These are phyloP conservation scores for Fagopyrum esculentum DNA, from an alignment of 148 eudicot species.

Conservation along the genomic window DNA sequence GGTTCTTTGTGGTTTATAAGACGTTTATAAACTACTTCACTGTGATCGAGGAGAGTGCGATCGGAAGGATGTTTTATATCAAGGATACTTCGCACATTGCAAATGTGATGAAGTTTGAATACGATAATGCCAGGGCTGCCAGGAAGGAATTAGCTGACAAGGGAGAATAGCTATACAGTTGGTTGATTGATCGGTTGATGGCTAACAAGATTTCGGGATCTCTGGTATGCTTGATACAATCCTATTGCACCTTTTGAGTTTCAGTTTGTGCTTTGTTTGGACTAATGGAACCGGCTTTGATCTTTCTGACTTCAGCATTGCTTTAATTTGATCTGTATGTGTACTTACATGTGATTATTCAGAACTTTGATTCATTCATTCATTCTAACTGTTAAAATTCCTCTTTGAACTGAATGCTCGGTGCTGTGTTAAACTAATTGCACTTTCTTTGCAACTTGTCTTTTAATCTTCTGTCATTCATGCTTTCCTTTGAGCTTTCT, in stretches of 20 bases:
- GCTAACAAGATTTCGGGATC: not conserved
- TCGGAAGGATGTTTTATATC: conserved; percentile 64
- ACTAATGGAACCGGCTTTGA: not conserved
- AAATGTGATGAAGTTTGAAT: conserved; percentile 83
- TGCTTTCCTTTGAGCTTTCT: no score
- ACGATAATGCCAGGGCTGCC: conserved; percentile 70
- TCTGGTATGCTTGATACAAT: conserved; percentile 4
- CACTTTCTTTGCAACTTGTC: no score
- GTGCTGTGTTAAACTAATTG: no score
- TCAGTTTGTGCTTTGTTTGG: not conserved
- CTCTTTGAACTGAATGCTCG: no score
- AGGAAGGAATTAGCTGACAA: conserved; percentile 34
- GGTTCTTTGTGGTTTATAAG: conserved; percentile 70
- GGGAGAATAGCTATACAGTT: conserved; percentile 10
- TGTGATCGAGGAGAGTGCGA: conserved; percentile 63
- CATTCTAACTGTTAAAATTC: not conserved
- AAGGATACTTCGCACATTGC: conserved; percentile 91
- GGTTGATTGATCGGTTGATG: not conserved
- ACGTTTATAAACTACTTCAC: conserved; percentile 38
- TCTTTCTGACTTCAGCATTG: not conserved
- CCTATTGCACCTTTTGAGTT: not conserved
- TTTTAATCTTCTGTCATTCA: no score
- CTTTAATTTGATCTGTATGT: not conserved
- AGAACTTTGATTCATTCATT: not conserved
- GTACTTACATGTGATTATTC: not conserved